These are phyloP conservation scores for Plasmodium cynomolgi DNA, from an alignment of 169 alveolate species.

Conservation along the genomic window DNA sequence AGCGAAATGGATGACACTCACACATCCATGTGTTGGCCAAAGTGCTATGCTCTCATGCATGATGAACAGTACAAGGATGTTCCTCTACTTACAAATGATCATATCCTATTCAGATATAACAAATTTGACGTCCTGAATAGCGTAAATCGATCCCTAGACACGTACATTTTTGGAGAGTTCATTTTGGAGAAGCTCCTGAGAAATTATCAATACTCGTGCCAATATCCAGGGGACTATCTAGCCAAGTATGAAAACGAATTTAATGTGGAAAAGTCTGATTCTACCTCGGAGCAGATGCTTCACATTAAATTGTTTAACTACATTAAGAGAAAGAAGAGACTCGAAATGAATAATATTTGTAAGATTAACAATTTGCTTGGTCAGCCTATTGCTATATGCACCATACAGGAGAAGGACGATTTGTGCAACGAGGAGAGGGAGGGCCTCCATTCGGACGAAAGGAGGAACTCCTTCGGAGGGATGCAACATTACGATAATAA, in stretches of 20 bases:
- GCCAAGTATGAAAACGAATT: slow-evolving; percentile 67
- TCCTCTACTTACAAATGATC: slow-evolving; percentile 46
- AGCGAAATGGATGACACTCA: slow-evolving; percentile 71
- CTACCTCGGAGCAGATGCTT: slow-evolving; percentile 21
- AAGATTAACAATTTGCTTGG: slow-evolving; percentile 67
- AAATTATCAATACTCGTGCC: slow-evolving; percentile 66
- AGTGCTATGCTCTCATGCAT: slow-evolving; percentile 23
- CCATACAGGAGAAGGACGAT: slow-evolving; percentile 17
- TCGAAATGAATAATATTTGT: slow-evolving; percentile 65
- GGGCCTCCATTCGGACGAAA: neutral
- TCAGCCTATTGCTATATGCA: slow-evolving; percentile 73
- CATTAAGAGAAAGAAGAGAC: slow-evolving; percentile 61
- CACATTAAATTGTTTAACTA: slow-evolving; percentile 64
- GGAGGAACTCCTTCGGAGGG: neutral
- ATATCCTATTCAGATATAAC: slow-evolving; percentile 45
- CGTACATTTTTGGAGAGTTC: slow-evolving; percentile 61
- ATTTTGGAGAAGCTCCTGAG: slow-evolving; percentile 51
- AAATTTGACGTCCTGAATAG: slow-evolving; percentile 34
- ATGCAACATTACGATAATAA: neutral
- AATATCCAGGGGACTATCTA: slow-evolving; percentile 71
- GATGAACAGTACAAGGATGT: slow-evolving; percentile 54
- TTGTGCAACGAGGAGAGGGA: neutral
- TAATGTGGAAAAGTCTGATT: slow-evolving; percentile 14
- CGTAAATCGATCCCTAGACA: slow-evolving; percentile 68
- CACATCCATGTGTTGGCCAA: slow-evolving; percentile 46